Conservation (phyloP, 192 early-diverging fungal genomes). For the Kickxella alabastrina region DNA sequence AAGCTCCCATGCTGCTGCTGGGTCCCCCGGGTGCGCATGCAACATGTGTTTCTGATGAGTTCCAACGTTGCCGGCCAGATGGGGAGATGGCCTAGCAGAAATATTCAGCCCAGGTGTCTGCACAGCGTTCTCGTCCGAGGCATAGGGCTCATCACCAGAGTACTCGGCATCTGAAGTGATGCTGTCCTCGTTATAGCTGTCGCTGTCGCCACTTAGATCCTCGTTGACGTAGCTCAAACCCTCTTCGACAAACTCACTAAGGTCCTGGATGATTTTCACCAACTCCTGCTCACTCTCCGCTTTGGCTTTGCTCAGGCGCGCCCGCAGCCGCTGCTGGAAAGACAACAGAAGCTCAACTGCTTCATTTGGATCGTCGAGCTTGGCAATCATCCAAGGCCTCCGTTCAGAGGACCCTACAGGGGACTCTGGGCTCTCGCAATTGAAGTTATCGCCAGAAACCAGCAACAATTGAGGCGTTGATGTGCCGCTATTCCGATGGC, state of each 20-base stretch:
- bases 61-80: too few relatives aligned
- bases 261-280: slow-evolving; percentile 31
- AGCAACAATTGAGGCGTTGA: slow-evolving; percentile 2
- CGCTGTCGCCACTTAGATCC: slow-evolving; percentile 3
- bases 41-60: too few relatives aligned
- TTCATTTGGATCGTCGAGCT: slow-evolving; percentile 16
- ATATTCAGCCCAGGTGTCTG: background rate
- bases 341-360: slow-evolving; percentile 11
- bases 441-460: background rate
- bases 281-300: slow-evolving; percentile 40
- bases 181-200: background rate
- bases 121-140: too few relatives aligned
- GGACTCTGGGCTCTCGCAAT: background rate
- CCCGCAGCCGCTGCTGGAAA: slow-evolving; percentile 21
- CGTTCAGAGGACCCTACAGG: slow-evolving; percentile 5
- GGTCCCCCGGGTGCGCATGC: background rate
- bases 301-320: slow-evolving; percentile 27
- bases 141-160: background rate
- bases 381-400: slow-evolving; percentile 14
- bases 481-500: too few relatives aligned
- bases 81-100: background rate
- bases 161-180: background rate
- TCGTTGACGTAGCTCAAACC: slow-evolving; percentile 44
- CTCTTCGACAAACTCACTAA: slow-evolving; percentile 43
- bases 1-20: background rate